Evolutionary conservation across 164 flowering plant species (phyloP).

Genomic region (Annona squamosa): DNA sequence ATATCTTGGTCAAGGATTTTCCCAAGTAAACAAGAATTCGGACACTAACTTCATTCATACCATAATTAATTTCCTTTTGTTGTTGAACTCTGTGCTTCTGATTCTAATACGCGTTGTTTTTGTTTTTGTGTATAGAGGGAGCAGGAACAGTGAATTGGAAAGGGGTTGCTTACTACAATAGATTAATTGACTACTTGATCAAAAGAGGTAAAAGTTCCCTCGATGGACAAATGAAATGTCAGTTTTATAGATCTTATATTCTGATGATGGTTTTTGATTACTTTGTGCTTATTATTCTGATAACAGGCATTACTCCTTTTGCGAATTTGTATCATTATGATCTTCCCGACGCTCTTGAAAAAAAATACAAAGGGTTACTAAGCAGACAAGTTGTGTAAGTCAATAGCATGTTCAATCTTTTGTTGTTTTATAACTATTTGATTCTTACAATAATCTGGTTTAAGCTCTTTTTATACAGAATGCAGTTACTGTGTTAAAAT

Average conservation of each 20-base stretch:
- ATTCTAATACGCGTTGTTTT: not conserved
- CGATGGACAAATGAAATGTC: not conserved
- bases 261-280: not conserved
- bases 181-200: slow-evolving; percentile 29
- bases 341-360: slow-evolving; percentile 57
- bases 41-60: not conserved
- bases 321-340: slow-evolving; percentile 73
- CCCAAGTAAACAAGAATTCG: slow-evolving; percentile 17
- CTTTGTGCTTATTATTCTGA: not conserved
- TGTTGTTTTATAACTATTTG: not conserved
- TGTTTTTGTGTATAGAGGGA: slow-evolving; percentile 3
- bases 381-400: slow-evolving; percentile 56
- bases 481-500: too few species aligned
- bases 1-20: slow-evolving; percentile 45
- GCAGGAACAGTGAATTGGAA: slow-evolving; percentile 10
- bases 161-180: slow-evolving; percentile 14
- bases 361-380: slow-evolving; percentile 42
- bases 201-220: slow-evolving; percentile 17
- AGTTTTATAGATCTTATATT: not conserved
- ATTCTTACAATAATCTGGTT: too few species aligned
- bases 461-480: not conserved
- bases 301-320: slow-evolving; percentile 66
- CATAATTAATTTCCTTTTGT: not conserved
- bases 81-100: not conserved
- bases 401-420: not conserved